Base-by-base conservation (phyloP, 192 early-diverging fungal genomes). In the Bifiguratus adelaidae region DNA sequence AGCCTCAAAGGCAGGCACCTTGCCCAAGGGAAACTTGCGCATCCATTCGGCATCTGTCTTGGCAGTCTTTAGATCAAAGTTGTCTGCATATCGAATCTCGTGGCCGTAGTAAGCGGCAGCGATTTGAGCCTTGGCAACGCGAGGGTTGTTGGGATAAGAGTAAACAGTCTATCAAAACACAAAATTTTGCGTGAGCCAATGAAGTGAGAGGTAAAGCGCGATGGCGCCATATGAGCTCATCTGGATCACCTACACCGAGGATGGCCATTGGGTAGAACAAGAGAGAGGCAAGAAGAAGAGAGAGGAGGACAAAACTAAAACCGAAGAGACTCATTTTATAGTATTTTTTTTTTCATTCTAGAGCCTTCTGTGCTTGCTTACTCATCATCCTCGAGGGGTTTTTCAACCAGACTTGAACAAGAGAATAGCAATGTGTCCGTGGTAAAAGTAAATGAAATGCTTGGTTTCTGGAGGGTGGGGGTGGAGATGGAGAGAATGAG, bases 361-460 rank as follows among this genome's bases (percentile, higher is more conserved):
- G n/a, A n/a, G n/a, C n/a, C n/a, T n/a, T n/a, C n/a, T n/a, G n/a
- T n/a, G n/a, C n/a, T n/a, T n/a, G n/a, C n/a, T n/a, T n/a, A n/a
- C n/a, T n/a, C n/a, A n/a, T n/a, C n/a, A n/a, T n/a, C n/a, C n/a
- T n/a, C n/a, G n/a, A n/a, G n/a, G n/a, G n/a, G n/a, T n/a, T n/a
- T n/a, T 55, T 68, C 74, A 88, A 51, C 82, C 82, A 32, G 83
- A 86, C 75, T 92, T 97, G 82, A 95, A 95, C 28, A 95, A 70
- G 44, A 98, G 71, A 57, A 94, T 90, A 7, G 93, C 92, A 29
- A 91, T 90, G 60, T 91, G 84, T 47, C 83, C 87, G 41, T 90
- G 76, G 62, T 99, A 97, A 62, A 99, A 97, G 82, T 96, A 99
- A 70, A 99, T 94, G 54, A 97, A 99, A 56, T 92, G 89, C 75